Conservation (phyloP, 768 basidiomycete genomes). For the Rhizopogon sp. region DNA sequence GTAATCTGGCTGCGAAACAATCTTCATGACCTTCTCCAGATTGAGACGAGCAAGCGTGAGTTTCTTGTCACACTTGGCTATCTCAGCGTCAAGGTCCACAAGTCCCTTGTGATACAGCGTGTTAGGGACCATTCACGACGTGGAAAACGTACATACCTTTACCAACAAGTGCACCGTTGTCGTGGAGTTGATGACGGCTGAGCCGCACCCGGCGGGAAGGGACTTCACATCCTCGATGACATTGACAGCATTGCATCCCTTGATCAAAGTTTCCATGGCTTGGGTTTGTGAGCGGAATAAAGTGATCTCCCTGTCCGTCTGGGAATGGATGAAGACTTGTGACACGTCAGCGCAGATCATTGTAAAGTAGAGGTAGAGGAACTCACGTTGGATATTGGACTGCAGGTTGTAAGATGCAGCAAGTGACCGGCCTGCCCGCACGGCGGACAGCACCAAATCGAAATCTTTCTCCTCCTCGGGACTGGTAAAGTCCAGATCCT, state of each 20-base stretch:
- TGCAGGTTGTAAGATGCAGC: conserved; percentile 89
- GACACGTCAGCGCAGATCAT: conserved; percentile 2
- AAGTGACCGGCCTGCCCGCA: conserved; percentile 78
- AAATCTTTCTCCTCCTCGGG: conserved; percentile 78
- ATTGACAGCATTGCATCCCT: conserved; percentile 76
- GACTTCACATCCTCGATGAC: conserved; percentile 52
- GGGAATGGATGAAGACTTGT: conserved; percentile 74
- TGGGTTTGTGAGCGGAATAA: conserved; percentile 69
- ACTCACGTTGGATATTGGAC: conserved; percentile 73
- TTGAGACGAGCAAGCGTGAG: conserved; percentile 64
- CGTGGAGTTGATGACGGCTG: conserved; percentile 69
- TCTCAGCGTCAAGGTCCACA: conserved; percentile 84
- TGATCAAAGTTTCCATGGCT: conserved; percentile 79
- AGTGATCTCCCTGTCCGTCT: conserved; percentile 53
- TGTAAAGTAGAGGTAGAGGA: background rate
- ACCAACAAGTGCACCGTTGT: conserved; percentile 82
- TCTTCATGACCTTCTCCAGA: conserved; percentile 72
- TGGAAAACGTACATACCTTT: conserved; percentile 45
- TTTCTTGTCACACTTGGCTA: conserved; percentile 89
- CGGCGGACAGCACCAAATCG: conserved; percentile 74
- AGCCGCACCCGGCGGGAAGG: conserved; percentile 86
- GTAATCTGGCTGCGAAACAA: conserved; percentile 72
- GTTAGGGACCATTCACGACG: background rate
- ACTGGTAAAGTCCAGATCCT: conserved; percentile 62
- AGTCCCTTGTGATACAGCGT: conserved; percentile 55